Base-by-base conservation (phyloP, 148 eudicot genomes). In the Rhododendron kiyosumense region DNA sequence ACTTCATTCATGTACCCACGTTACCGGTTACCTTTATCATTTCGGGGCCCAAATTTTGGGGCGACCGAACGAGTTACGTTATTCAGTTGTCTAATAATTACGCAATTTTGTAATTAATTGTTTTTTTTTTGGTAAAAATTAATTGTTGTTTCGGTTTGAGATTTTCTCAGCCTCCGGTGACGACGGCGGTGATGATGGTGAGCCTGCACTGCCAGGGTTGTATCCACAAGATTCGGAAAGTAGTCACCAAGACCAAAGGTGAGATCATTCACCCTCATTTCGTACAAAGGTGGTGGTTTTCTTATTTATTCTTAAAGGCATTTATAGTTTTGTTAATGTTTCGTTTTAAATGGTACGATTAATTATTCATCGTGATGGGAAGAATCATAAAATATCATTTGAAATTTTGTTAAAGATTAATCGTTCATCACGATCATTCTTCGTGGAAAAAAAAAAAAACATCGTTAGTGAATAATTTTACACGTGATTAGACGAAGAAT, bases 141-240 rank as follows among this genome's bases (percentile, higher is more conserved):
- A 54, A 34, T 81, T 20, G 18, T 63, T 7, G 20, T 30, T 73
- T 20, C 24, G 4, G 76, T 26, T 80, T 51, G 79, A 11, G 9
- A 36, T 38, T 71, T 81, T 69, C 20, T 85, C 63, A 96, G 99
- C 89, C 87, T n/a, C 87, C 91, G 3, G 90, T 92, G 63, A 86
- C 90, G 8, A 94, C 97, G 49, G 94, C 92, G 71, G 88, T 90
- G 86, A 71, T 96, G 91, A 96, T 92, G 92, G 87, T 96, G 75
- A 78, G 80, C 5, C 90, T 91, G 82, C 99, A 96, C 69, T 96
- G 99, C 65, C 63, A 89, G 32, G 99, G 99, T n/a, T 96, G 99
- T 84, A 87, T 87, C 71, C 87, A 91, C 77, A 92, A 87, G 85
- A 93, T 92, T 69, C 86, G 85, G 85, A 95, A 92, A 67, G 63